phyloP scores from a whole-genome alignment of 768 basidiomycete genomes.

The Leccinellum albellum region DNA sequence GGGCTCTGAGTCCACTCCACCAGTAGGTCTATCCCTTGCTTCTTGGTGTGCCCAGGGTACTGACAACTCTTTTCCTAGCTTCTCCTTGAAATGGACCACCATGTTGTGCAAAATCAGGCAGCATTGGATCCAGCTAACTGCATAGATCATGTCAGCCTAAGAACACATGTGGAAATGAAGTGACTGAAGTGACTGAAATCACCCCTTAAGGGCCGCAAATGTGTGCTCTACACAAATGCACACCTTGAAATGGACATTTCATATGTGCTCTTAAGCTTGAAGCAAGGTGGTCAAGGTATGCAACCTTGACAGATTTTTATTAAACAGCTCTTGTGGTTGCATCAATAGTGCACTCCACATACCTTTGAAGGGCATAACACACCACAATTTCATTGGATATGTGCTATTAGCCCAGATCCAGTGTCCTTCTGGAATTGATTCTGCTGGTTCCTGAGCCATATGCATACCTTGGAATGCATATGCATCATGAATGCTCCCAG shows the following conservation, averaged over 20 bases:
- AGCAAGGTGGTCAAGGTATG: too few relatives aligned
- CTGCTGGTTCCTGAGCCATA: accelerated
- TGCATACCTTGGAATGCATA: not conserved
- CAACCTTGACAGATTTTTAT: not conserved
- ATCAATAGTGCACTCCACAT: not conserved
- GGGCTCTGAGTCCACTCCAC: too few relatives aligned
- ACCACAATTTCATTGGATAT: not conserved
- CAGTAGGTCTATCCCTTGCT: too few relatives aligned
- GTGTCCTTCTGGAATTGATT: not conserved
- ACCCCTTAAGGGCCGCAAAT: slow-evolving; percentile 1
- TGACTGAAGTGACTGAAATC: not conserved
- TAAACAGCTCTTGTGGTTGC: not conserved
- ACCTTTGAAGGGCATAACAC: not conserved
- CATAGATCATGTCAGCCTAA: not conserved
- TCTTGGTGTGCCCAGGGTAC: not conserved
- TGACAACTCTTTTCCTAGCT: not conserved
- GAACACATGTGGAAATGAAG: not conserved
- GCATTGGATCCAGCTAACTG: not conserved
- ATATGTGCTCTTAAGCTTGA: too few relatives aligned
- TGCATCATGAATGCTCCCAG: not conserved
- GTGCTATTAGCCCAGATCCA: not conserved
- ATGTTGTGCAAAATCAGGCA: not conserved
- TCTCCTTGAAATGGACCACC: not conserved
- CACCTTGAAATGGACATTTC: not conserved
- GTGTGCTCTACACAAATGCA: not conserved